phyloP scores from a whole-genome alignment of 306 rosid genomes.

The Alnus glutinosa region DNA sequence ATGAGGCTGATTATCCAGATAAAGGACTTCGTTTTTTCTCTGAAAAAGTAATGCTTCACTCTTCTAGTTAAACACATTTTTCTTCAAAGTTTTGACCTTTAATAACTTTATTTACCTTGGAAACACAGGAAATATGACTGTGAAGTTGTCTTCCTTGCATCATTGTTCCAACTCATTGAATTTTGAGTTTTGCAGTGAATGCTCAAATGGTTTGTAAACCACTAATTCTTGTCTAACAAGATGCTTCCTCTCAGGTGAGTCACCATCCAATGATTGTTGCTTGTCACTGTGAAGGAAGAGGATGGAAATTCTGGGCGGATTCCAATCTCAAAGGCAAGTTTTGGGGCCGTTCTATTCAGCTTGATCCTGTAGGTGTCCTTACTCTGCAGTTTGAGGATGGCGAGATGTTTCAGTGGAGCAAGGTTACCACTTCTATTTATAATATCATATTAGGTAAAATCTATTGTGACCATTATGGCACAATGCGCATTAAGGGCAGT shows the following conservation, averaged over 20 bases:
- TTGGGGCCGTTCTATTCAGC: slow-evolving; percentile 98
- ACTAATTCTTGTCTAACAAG: slow-evolving; percentile 46
- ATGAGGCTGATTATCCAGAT: slow-evolving; percentile 97
- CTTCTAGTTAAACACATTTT: neutral
- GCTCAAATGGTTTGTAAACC: slow-evolving; percentile 20
- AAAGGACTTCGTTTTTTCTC: slow-evolving; percentile 91
- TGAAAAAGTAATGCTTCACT: slow-evolving; percentile 66
- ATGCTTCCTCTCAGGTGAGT: slow-evolving; percentile 71
- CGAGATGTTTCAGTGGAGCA: slow-evolving; percentile 95
- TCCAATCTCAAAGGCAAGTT: slow-evolving; percentile 96
- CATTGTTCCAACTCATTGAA: slow-evolving; percentile 8
- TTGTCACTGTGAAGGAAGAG: slow-evolving; percentile 93
- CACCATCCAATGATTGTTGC: slow-evolving; percentile 99
- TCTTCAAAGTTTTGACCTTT: neutral
- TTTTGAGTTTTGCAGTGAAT: slow-evolving; percentile 19
- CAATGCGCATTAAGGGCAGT: slow-evolving; percentile 96
- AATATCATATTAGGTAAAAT: slow-evolving; percentile 93
- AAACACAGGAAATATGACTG: neutral
- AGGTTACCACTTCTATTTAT: slow-evolving; percentile 98
- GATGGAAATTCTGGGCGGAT: slow-evolving; percentile 97
- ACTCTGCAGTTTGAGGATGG: slow-evolving; percentile 90
- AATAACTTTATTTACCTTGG: neutral
- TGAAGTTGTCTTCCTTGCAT: slow-evolving; percentile 20
- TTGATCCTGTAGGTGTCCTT: slow-evolving; percentile 94
- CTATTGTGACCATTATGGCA: slow-evolving; percentile 96